Base-by-base conservation (phyloP, 768 basidiomycete genomes). In the Leccinum rimulosum region DNA sequence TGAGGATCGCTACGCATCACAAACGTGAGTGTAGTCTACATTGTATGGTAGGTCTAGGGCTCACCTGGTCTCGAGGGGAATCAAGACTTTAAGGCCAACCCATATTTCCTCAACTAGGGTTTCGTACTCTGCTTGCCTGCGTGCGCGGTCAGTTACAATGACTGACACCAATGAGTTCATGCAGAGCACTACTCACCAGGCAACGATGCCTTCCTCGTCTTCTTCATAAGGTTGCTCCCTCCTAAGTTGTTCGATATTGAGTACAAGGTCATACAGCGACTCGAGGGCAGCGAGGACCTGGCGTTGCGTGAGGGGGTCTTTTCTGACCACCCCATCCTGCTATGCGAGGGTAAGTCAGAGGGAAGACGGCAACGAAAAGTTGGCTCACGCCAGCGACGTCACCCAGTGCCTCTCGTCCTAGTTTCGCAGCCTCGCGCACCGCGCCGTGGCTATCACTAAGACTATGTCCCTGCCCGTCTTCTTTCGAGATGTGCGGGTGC, bases 41-140 rank as follows among this genome's bases (percentile, higher is more conserved):
- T 50, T 22, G 14, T 6, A 54, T 28, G 2, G 19, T 33, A 12
- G 27, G 8, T n/a, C 22, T 31, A 30, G 43, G 1, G 62, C 78
- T 40, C 61, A 93, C 95, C 94, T 95, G n/a, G 91, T 89, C 70
- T 95, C 95, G 17, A 98, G 82, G 43, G 94, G 93, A 5, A 91
- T 87, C 79, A 91, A 88, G n/a, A 98, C 91, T 65, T 87, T 80
- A 28, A 96, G 73, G 33, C 83, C 84, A 57, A 84, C 80, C 92
- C 94, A 99, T 53, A 98, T 79, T 59, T 82, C 76, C 57, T 89
- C 85, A 4, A 89, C 81, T 33, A 86, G 73, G 3, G 73, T 72
- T 10, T 83, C 79, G 60, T 86, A 85, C 57, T 83, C 82, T 31
- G 56, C 66, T 68, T 86, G 73, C 88, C 88, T 91, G 55, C 38